These are phyloP conservation scores for Botrytis paeoniae DNA, from an alignment of 2,329 filamentous ascomycete genomes.

Conservation along the genomic window DNA sequence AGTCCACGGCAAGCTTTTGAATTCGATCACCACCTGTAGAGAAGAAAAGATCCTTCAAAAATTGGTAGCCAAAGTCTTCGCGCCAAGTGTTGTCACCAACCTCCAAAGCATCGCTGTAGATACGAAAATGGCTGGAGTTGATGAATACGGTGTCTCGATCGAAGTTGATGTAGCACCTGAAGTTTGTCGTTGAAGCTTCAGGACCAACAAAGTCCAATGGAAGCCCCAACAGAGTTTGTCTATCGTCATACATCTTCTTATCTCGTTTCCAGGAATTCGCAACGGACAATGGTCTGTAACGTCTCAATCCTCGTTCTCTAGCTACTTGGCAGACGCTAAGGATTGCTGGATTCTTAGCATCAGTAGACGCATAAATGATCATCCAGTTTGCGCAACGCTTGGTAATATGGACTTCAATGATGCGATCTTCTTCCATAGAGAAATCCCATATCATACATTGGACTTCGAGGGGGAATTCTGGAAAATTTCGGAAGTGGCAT, in stretches of 20 bases:
- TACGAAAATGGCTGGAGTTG: background rate
- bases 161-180: background rate
- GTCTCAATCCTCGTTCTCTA: background rate
- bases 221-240: background rate
- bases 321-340: background rate
- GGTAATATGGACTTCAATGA: background rate
- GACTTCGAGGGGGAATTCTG: background rate
- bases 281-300: background rate
- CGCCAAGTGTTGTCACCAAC: background rate
- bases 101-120: background rate
- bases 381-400: conserved; percentile 2
- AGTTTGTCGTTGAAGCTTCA: background rate
- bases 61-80: conserved; percentile 1
- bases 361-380: background rate
- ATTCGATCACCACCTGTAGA: background rate
- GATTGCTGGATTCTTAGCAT: background rate
- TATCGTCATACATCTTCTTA: conserved; percentile 2
- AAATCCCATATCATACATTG: background rate
- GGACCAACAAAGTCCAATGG: background rate
- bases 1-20: background rate
- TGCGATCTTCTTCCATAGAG: background rate
- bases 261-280: background rate
- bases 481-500: background rate
- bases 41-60: background rate
- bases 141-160: background rate